phyloP scores from a whole-genome alignment of 305 asterid genomes.

The Petunia hybrid region DNA sequence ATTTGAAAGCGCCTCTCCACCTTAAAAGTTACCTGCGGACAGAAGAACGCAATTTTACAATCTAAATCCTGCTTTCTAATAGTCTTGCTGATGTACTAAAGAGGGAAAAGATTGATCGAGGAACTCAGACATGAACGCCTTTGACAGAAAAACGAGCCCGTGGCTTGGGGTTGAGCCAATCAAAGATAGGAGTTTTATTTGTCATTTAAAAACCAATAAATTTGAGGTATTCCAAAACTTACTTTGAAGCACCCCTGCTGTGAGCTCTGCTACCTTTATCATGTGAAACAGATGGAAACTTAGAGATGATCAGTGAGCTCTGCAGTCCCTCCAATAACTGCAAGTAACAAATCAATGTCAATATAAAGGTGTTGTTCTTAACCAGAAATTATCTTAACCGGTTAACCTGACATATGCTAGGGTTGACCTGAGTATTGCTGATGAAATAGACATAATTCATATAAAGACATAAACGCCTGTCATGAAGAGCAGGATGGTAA shows the following conservation, averaged over 20 bases:
- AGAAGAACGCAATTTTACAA: neutral
- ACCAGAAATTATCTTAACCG: neutral
- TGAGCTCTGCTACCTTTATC: conserved; percentile 69
- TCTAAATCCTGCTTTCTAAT: conserved; percentile 1
- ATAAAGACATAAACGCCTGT: neutral
- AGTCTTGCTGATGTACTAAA: neutral
- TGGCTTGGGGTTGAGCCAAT: too few species aligned
- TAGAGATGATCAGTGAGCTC: conserved; percentile 77
- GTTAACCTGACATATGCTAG: neutral
- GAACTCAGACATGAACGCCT: neutral
- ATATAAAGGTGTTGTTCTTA: neutral
- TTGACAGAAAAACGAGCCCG: neutral
- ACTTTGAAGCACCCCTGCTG: conserved; percentile 68
- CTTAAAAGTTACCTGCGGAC: conserved; percentile 16
- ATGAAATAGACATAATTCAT: neutral
- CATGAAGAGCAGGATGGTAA: conserved; percentile 24
- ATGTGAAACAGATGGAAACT: conserved; percentile 73
- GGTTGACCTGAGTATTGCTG: neutral
- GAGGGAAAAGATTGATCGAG: neutral
- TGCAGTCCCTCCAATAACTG: conserved; percentile 98
- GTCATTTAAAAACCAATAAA: neutral
- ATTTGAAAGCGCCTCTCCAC: conserved; percentile 29
- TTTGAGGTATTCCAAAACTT: neutral
- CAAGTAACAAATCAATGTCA: conserved; percentile 40
- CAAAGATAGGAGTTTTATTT: too few species aligned